Base-by-base conservation (phyloP, 805 yeast species). In the Ogataea nonfermentans region DNA sequence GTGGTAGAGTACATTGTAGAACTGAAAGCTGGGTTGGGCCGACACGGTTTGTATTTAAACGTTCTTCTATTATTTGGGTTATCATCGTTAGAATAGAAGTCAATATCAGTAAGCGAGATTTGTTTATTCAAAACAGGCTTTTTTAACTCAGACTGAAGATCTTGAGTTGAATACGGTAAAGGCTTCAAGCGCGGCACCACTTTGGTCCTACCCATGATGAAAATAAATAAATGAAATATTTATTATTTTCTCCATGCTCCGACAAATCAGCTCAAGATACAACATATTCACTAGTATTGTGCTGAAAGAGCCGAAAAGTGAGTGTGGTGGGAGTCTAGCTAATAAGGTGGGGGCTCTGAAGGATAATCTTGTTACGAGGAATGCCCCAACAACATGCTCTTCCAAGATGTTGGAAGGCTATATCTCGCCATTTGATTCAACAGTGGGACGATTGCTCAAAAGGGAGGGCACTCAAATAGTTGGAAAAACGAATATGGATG, bases 401-500 rank as follows among this genome's bases (percentile, higher is more conserved):
- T 90, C 98, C 0, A 58, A 64, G 27, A 76, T 84, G 25, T 69
- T 93, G 7, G 43, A 56, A 10, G 62, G 65, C 27, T 93, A 84
- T 57, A 54, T 49, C 3, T 79, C 95, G 15, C 98, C 98, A 2
- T 90, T 74, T 56, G 79, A 84, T 46, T 84, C 97, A 9, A 86
- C 96, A 0, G 84, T 81, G 2, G 78, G 78, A 0, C 49, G 60
- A 2, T 64, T 78, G 3, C 59, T 93, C n/a, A 59, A 70, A 7
- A 51, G 63, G 0, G 67, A 70, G 2, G 87, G 89, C 0, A 72
- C 75, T 11, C 46, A 55, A 0, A 55, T 79, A 5, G 66, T 81
- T 1, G 99, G 96, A 0, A 93, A 91, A 60, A 74, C 95, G 2
- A 93, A 91, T 52, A 68, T 93, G 76, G 99, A 93, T 64, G 97